Evolutionary conservation across 2,329 filamentous ascomycete genomes (phyloP).

Genomic region (Teratosphaeria nubilosa): DNA sequence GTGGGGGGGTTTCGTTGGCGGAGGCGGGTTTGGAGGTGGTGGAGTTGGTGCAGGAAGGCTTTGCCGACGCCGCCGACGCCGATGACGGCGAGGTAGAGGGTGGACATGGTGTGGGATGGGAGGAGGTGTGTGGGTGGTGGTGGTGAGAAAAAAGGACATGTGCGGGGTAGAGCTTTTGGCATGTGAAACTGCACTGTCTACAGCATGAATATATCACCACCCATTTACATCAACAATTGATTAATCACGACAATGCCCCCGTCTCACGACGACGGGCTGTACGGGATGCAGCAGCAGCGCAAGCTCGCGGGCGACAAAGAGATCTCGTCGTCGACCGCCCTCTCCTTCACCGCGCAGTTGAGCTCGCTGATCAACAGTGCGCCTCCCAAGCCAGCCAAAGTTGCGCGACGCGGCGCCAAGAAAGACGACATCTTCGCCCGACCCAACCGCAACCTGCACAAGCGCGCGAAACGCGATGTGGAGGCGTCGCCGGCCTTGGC

Average conservation of each 20-base stretch:
- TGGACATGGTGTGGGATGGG: constrained; percentile 25
- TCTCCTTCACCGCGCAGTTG: constrained; percentile 83
- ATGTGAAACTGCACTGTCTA: neutral
- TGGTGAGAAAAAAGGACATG: neutral
- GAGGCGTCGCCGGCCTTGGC: constrained; percentile 47
- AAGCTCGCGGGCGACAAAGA: constrained; percentile 50
- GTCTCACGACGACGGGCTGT: constrained; percentile 55
- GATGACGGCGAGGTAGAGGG: constrained; percentile 38
- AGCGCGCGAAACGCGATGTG: constrained; percentile 51
- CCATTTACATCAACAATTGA: neutral
- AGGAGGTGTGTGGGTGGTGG: neutral
- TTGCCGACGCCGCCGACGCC: constrained; percentile 87
- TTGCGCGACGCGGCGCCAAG: constrained; percentile 32
- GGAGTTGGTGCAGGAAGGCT: constrained; percentile 76
- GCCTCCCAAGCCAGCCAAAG: constrained; percentile 13
- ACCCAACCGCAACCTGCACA: constrained; percentile 53
- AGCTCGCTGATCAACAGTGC: constrained; percentile 56
- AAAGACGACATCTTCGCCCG: constrained; percentile 61
- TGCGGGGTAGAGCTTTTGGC: neutral
- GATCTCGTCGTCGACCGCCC: constrained; percentile 57
- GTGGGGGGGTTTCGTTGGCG: constrained; percentile 30
- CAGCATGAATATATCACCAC: neutral
- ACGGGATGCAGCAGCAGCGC: constrained; percentile 64
- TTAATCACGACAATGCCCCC: constrained; percentile 4
- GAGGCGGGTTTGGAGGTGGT: constrained; percentile 53